These are phyloP conservation scores for Hirschfeldia incana DNA, from an alignment of 345 rosid species.

Conservation along the genomic window DNA sequence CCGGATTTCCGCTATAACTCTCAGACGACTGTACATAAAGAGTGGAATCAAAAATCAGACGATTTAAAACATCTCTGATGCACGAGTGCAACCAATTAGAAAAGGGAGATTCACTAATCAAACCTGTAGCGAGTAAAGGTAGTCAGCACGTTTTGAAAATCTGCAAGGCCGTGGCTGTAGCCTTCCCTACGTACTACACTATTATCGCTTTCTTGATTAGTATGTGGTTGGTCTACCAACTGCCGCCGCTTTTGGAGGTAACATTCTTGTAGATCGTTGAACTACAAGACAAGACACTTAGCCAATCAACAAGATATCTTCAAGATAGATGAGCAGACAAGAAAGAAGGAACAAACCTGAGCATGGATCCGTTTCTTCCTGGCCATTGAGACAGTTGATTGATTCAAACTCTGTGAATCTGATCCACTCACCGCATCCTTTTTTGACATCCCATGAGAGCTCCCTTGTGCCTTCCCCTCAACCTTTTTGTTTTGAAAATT, in stretches of 20 bases:
- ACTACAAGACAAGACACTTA: constrained; percentile 46
- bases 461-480: constrained; percentile 67
- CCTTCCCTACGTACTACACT: constrained; percentile 71
- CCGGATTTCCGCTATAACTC: constrained; percentile 93
- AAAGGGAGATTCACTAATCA: constrained; percentile 11
- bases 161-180: constrained; percentile 80
- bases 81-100: constrained; percentile 2
- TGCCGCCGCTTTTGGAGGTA: constrained; percentile 95
- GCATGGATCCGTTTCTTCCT: constrained; percentile 88
- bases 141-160: constrained; percentile 83
- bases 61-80: not conserved
- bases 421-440: constrained; percentile 64
- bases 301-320: constrained; percentile 9
- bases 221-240: constrained; percentile 56
- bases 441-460: constrained; percentile 60
- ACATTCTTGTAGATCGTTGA: constrained; percentile 91
- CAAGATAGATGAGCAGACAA: not conserved
- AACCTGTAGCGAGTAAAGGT: constrained; percentile 93
- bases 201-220: constrained; percentile 62
- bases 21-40: constrained; percentile 64
- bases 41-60: constrained; percentile 17
- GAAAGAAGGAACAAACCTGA: constrained; percentile 62
- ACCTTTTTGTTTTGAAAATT: constrained; percentile 58
- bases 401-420: constrained; percentile 72
- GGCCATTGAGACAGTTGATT: constrained; percentile 64